These are phyloP conservation scores for Nicotiana otophora DNA, from an alignment of 257 asterid species.

Conservation along the genomic window DNA sequence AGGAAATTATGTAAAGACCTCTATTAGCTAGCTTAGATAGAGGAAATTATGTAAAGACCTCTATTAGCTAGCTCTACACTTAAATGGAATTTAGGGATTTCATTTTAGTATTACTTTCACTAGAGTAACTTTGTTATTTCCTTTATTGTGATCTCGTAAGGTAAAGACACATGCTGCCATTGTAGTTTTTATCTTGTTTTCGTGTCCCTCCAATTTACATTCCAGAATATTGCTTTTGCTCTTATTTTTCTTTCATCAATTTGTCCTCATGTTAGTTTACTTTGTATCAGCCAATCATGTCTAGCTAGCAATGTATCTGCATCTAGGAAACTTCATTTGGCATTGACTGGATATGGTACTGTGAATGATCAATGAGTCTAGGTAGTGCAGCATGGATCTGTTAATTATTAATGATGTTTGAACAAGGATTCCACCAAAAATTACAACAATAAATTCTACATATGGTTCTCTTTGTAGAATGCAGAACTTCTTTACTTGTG, in stretches of 20 bases:
- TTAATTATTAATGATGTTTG: background rate
- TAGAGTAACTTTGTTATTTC: background rate
- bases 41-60: background rate
- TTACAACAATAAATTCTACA: background rate
- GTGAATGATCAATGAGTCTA: background rate
- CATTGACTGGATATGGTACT: background rate
- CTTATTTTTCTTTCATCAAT: background rate
- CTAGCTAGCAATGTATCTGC: background rate
- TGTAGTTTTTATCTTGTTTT: background rate
- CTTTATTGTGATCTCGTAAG: background rate
- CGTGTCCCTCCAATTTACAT: background rate
- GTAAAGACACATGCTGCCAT: background rate
- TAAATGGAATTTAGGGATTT: background rate
- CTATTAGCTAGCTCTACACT: background rate
- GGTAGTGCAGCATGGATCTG: background rate
- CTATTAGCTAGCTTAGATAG: background rate
- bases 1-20: background rate
- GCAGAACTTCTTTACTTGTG: background rate
- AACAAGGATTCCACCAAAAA: background rate
- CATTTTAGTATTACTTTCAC: background rate
- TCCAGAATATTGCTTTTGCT: background rate
- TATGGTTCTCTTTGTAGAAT: background rate
- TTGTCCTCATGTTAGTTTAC: background rate
- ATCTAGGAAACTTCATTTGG: background rate
- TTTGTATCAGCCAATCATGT: background rate